Evolutionary conservation across 495 filamentous ascomycete genomes (phyloP).

Genomic region (Neurospora sp.): DNA sequence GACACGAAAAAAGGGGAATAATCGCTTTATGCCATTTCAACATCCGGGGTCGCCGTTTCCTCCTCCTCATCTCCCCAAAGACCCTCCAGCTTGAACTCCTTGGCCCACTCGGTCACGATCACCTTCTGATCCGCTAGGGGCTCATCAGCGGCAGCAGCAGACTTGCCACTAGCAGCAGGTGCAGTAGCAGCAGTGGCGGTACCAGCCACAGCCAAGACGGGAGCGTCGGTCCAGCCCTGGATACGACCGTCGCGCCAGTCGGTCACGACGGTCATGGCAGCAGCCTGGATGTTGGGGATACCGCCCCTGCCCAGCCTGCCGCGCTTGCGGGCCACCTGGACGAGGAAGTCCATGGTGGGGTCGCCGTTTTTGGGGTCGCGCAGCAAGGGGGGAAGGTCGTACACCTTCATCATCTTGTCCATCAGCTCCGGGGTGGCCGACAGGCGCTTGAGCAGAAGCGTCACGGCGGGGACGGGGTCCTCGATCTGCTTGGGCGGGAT

Average conservation of each 20-base stretch:
- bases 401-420: constrained; percentile 66
- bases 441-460: constrained; percentile 67
- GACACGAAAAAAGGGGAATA: neutral
- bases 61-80: constrained; percentile 60
- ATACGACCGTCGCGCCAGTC: constrained; percentile 96
- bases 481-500: constrained; percentile 88
- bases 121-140: constrained; percentile 60
- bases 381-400: constrained; percentile 71
- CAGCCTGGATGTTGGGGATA: constrained; percentile 76
- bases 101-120: constrained; percentile 87
- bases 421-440: constrained; percentile 60
- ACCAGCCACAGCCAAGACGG: constrained; percentile 47
- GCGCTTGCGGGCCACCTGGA: constrained; percentile 88
- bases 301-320: constrained; percentile 84
- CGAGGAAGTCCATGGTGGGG: constrained; percentile 79
- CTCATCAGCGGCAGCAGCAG: constrained; percentile 19
- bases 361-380: constrained; percentile 50
- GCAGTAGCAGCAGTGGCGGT: constrained; percentile 16
- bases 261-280: constrained; percentile 84
- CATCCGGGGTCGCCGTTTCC: constrained; percentile 15
- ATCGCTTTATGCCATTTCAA: constrained; percentile 19
- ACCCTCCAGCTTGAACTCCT: constrained; percentile 92
- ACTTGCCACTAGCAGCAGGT: constrained; percentile 12
- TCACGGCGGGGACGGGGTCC: constrained; percentile 79
- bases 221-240: constrained; percentile 81